A percentile compares a stretch with the other conserved stretches of the same genome.
These are phyloP conservation scores for Trichophyton simii DNA, from an alignment of 2,329 filamentous ascomycete genomes.

Conservation along the genomic window DNA sequence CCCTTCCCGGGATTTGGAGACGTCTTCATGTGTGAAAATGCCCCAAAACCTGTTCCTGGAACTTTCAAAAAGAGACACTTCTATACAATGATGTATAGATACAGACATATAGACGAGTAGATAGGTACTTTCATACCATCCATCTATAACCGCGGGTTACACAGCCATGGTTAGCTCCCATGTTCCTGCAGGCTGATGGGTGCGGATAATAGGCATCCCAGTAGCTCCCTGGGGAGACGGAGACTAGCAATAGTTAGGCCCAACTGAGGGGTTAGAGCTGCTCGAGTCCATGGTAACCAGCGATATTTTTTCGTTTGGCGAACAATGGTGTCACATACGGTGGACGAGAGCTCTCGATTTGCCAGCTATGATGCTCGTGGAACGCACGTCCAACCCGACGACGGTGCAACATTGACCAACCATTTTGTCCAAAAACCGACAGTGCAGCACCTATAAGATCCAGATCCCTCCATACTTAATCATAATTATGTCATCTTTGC, in stretches of 20 bases:
- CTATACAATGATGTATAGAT: no score
- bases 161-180: not conserved
- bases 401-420: not conserved
- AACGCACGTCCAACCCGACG: not conserved
- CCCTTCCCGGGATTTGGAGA: not conserved
- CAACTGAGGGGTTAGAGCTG: not conserved
- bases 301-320: not conserved
- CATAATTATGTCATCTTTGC: not conserved
- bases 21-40: not conserved
- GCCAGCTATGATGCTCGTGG: not conserved
- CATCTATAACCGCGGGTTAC: not conserved
- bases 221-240: not conserved
- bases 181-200: not conserved
- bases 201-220: slow-evolving; percentile 1
- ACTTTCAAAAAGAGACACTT: no score
- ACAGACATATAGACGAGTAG: no score
- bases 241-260: not conserved
- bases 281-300: not conserved
- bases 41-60: not conserved
- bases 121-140: not conserved
- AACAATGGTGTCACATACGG: not conserved
- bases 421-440: not conserved
- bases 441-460: not conserved
- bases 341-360: not conserved
- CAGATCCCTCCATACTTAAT: not conserved